phyloP scores from a whole-genome alignment of 2,329 filamentous ascomycete species.

The Xylariaceae sp. region DNA sequence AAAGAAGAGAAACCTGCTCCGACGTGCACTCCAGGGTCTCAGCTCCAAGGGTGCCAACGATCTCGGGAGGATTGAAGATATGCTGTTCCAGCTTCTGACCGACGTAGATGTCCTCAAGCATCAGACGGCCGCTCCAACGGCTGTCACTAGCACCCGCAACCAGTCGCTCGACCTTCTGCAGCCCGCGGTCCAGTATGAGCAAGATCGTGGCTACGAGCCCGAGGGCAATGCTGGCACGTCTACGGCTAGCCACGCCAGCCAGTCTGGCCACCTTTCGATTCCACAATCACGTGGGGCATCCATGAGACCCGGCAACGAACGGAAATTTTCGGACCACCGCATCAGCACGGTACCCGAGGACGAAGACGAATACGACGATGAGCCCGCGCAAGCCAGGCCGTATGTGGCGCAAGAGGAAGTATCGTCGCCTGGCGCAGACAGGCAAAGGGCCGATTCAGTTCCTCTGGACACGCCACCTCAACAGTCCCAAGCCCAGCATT shows the following conservation, averaged over 20 bases:
- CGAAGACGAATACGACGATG: conserved; percentile 60
- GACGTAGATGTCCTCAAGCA: conserved; percentile 82
- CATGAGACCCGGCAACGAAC: conserved; percentile 37
- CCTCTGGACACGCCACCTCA: conserved; percentile 54
- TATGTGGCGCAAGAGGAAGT: conserved; percentile 53
- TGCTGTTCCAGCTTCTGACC: conserved; percentile 83
- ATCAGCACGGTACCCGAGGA: conserved; percentile 88
- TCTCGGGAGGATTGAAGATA: conserved; percentile 78
- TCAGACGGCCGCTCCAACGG: conserved; percentile 37
- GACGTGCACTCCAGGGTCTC: conserved; percentile 83
- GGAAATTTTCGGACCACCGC: conserved; percentile 64
- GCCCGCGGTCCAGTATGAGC: conserved; percentile 55
- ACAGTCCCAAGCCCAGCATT: conserved; percentile 26
- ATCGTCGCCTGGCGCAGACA: conserved; percentile 53
- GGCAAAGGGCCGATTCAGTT: conserved; percentile 43
- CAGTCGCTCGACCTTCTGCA: conserved; percentile 64
- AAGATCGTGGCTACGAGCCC: conserved; percentile 71
- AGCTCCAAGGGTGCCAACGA: conserved; percentile 84
- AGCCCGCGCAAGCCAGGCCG: conserved; percentile 32
- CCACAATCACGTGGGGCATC: conserved; percentile 41
- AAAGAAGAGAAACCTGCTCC: conserved; percentile 92
- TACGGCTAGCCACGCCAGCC: conserved; percentile 61
- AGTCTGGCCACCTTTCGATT: conserved; percentile 68
- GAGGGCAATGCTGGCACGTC: conserved; percentile 73
- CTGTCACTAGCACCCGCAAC: conserved; percentile 41